phyloP scores from a whole-genome alignment of 1,284 basidiomycete species.

The Thecaphora thlaspeos region DNA sequence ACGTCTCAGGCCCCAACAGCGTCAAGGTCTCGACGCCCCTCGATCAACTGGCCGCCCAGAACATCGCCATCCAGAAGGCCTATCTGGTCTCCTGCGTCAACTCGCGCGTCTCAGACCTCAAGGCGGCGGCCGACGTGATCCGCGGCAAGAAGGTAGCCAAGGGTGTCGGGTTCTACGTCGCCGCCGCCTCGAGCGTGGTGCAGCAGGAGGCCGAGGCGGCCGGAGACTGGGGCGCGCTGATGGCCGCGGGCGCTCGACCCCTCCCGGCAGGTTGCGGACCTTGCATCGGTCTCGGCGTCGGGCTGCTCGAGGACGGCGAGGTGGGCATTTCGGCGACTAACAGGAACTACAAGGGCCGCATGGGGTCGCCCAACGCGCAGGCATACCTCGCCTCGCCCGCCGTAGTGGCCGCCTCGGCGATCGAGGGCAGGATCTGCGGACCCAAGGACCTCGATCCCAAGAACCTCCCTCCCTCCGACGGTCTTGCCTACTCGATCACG shows the following conservation, averaged over 20 bases:
- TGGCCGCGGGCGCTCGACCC: conserved; percentile 83
- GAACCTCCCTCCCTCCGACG: conserved; percentile 63
- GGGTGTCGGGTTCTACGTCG: conserved; percentile 95
- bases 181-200: conserved; percentile 86
- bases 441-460: conserved; percentile 68
- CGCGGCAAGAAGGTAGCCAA: conserved; percentile 76
- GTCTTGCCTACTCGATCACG: conserved; percentile 60
- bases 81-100: conserved; percentile 99
- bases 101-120: conserved; percentile 90
- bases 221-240: conserved; percentile 85
- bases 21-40: conserved; percentile 94
- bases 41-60: conserved; percentile 71
- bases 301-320: conserved; percentile 88
- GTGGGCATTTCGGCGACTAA: conserved; percentile 97
- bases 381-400: conserved; percentile 95
- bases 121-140: conserved; percentile 85
- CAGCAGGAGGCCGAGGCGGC: conserved; percentile 81
- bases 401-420: conserved; percentile 91
- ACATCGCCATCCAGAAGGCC: conserved; percentile 89
- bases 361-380: conserved; percentile 91
- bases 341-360: conserved; percentile 97
- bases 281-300: conserved; percentile 92
- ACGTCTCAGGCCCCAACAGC: conserved; percentile 94
- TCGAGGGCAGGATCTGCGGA: conserved; percentile 85
- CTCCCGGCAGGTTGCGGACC: conserved; percentile 95